Base-by-base conservation (phyloP, 768 basidiomycete genomes). In the Sporobolomyces pararoseus region DNA sequence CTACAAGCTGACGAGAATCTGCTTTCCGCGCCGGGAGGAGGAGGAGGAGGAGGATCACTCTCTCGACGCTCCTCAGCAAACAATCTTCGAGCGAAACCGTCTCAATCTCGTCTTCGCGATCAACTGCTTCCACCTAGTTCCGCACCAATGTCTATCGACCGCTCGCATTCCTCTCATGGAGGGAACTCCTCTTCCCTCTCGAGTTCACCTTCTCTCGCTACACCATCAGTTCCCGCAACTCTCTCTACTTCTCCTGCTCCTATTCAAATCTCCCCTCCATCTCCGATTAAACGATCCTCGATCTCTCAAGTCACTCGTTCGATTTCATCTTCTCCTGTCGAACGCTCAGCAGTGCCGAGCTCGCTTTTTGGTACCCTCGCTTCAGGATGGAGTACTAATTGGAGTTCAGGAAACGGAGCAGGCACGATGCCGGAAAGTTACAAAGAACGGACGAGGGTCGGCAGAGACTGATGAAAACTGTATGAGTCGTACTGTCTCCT, bases 251-350 rank as follows among this genome's bases (percentile, higher is more conserved):
- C 60, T 14, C 6, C 60, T 3, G 34, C 34, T 9, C 57, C 68
- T 29, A 64, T 69, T 25, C 27, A 39, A 13, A 69, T 69, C 37
- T 46, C 66, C 12, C 44, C 61, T 27, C 46, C 67, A 2, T 39
- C 61, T n/a, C 47, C 60, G 0, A 3, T 34, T 6, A 61, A 61
- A 16, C 14, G 59, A 19, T 35, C 44, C 13, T 12, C 59, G 1
- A 2, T 32, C 31, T 7, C 4, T 14, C 17, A 44, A 10, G 10
- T 46, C 13, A 49, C 17, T 14, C 21, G 10, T 32, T 49, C 59
- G 25, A 59, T 35, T 23, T 59, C 58, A 4, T 59, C 58, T 21
- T 42, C 55, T 25, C 35, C 44, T 29, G 58, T 44, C 42, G 58
- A 46, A 2, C n/a, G 44, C 4, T 3, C 55, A 25, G 42, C 55